A percentile compares a stretch with the other conserved stretches of the same genome.
Evolutionary conservation across 768 basidiomycete genomes (phyloP).

Genomic region (Lyophyllum atratum): DNA sequence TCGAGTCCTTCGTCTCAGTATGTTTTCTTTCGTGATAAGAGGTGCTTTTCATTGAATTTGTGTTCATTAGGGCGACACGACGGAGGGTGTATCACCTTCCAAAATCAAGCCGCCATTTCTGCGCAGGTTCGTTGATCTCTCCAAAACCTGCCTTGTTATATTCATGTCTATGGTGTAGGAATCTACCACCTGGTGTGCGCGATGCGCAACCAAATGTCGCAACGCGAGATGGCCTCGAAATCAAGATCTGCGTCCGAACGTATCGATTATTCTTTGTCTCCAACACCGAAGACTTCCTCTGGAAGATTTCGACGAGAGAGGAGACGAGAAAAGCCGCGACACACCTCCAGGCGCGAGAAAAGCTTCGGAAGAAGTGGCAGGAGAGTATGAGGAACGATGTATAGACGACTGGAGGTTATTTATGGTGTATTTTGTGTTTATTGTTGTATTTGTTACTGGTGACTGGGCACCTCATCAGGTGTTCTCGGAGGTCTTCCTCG

Average conservation of each 20-base stretch:
- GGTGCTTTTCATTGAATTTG: neutral
- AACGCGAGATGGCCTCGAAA: conserved; percentile 68
- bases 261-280: conserved; percentile 83
- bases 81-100: conserved; percentile 49
- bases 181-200: conserved; percentile 35
- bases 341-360: conserved; percentile 32
- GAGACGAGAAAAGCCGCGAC: conserved; percentile 37
- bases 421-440: conserved; percentile 2
- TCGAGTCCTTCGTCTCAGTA: conserved; percentile 76
- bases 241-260: conserved; percentile 81
- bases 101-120: conserved; percentile 64
- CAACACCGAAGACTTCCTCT: conserved; percentile 63
- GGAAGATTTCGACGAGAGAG: conserved; percentile 42
- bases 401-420: conserved; percentile 4
- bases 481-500: neutral
- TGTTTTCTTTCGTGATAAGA: conserved; percentile 14
- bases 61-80: conserved; percentile 51
- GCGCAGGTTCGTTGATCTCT: conserved; percentile 48
- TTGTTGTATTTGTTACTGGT: conserved; percentile 2
- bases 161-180: conserved; percentile 31
- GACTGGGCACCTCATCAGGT: neutral
- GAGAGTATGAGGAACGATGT: conserved; percentile 19
- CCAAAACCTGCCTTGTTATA: neutral
- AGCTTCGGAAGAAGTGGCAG: conserved; percentile 39
- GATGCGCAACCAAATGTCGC: conserved; percentile 44